A percentile compares a stretch with the other conserved stretches of the same genome.
These are phyloP conservation scores for Oemleria cerasiformis DNA, from an alignment of 306 rosid genomes.

Conservation along the genomic window DNA sequence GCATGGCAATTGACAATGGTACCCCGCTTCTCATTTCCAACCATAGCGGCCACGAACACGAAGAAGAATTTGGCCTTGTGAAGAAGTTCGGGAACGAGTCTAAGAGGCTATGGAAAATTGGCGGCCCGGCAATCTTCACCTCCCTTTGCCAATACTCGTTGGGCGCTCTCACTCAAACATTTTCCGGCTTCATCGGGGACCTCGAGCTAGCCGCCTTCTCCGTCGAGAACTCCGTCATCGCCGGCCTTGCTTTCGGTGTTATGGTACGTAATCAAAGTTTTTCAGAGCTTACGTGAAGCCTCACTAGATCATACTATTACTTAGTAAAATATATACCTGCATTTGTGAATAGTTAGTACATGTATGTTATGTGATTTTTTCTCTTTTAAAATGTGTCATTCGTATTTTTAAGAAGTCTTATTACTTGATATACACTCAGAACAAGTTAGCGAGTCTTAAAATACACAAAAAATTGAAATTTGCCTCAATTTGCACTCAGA, in stretches of 20 bases:
- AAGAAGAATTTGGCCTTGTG: constrained; percentile 10
- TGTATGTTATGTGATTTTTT: too few relatives aligned
- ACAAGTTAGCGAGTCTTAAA: too few relatives aligned
- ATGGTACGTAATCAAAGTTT: constrained; percentile 49
- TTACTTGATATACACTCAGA: too few relatives aligned
- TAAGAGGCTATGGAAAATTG: constrained; percentile 47
- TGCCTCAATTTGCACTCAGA: too few relatives aligned
- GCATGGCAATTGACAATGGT: constrained; percentile 21
- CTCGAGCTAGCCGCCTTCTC: constrained; percentile 71
- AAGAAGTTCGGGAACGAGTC: constrained; percentile 32
- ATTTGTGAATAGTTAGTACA: too few relatives aligned
- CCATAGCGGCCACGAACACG: constrained; percentile 25
- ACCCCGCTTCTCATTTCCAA: constrained; percentile 32
- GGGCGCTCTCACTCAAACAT: constrained; percentile 66
- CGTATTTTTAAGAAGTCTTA: too few relatives aligned
- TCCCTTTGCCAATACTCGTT: constrained; percentile 49
- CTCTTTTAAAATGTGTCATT: too few relatives aligned
- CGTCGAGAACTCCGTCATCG: constrained; percentile 63
- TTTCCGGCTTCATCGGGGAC: constrained; percentile 45
- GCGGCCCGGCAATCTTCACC: constrained; percentile 63
- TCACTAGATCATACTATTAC: too few relatives aligned
- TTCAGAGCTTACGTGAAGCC: too few relatives aligned
- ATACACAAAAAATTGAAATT: too few relatives aligned
- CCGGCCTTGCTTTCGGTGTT: constrained; percentile 66
- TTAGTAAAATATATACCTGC: too few relatives aligned